Evolutionary conservation across 768 basidiomycete species (phyloP), one percentile per base, ranked within the genome.

Genomic region (Suillus clintonianus): DNA sequence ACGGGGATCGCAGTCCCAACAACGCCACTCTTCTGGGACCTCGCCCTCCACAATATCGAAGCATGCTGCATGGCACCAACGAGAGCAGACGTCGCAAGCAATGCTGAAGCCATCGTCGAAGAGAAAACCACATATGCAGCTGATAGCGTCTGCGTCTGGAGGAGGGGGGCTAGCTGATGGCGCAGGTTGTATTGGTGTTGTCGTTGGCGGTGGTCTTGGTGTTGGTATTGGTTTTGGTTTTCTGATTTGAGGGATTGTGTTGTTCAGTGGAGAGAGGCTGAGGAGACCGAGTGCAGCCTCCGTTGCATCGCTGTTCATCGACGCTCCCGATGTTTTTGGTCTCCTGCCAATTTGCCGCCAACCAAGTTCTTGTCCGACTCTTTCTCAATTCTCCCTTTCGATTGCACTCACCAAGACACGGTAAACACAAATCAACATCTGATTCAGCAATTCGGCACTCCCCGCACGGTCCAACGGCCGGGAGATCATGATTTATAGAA

Each of bases 11-110:
- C 92, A 93, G 6, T 80, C 70, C 83, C 91, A 91, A 75, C 94
- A 97, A 27, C 77, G 76, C 82, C 91, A 95, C 62, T 88, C 85
- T 54, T 94, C 92, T 1, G 91, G 90, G 0, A 91, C 88, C 50
- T 76, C 68, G 5, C 80, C 83, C 59, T 83, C 76, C 14, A 80
- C 77, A 65, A 91, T 88, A 54, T 80, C 84, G 67, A 90, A 91
- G 76, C 95, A 95, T 9, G 86, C 87, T 8, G 85, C 88, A 77
- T 96, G 94, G 68, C 89, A 90, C 93, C 94, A 95, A 43, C 89
- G 84, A 24, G 83, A 84, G 72, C 94, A 96, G 56, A 79, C 73
- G 74, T 95, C 94, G 77, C 94, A 96, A 11, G 89, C 91, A 65
- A 95, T 91, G 11, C 88, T 89, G 74, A 90, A 92, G 24, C 93